Percentiles rank a stretch among this genome's conserved stretches.
Evolutionary conservation across 805 yeast genomes (phyloP).

Genomic region (Cyberlindnera meyerae): DNA sequence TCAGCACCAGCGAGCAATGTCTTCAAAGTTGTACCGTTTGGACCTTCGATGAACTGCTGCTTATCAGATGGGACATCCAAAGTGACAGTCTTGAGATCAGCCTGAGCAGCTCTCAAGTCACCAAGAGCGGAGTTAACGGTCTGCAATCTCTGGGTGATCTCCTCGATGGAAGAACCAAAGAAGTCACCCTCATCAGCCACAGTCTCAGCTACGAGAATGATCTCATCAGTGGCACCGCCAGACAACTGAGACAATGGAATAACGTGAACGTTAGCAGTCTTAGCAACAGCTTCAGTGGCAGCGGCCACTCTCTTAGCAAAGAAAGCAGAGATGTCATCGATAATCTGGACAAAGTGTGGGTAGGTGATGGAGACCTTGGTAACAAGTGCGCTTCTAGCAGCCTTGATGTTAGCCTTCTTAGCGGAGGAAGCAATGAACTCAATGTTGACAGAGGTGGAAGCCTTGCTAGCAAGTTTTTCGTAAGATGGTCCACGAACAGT

Average conservation of each 20-base stretch:
- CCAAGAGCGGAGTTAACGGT: conserved; percentile 52
- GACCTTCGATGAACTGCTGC: conserved; percentile 59
- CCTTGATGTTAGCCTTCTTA: conserved; percentile 65
- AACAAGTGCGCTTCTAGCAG: conserved; percentile 53
- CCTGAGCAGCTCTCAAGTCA: conserved; percentile 53
- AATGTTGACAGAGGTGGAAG: conserved; percentile 43
- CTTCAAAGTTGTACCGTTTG: conserved; percentile 53
- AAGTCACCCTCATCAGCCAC: conserved; percentile 47
- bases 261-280: conserved; percentile 45
- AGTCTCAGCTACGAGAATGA: conserved; percentile 48
- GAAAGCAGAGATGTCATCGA: conserved; percentile 65
- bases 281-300: conserved; percentile 37
- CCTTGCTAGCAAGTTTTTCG: conserved; percentile 38
- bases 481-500: conserved; percentile 44
- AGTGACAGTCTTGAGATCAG: conserved; percentile 44
- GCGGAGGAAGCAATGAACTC: conserved; percentile 60
- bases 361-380: conserved; percentile 25
- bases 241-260: conserved; percentile 53
- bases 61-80: conserved; percentile 48
- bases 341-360: conserved; percentile 55
- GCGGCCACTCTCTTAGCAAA: conserved; percentile 43
- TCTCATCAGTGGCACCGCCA: conserved; percentile 35
- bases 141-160: conserved; percentile 49
- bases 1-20: conserved; percentile 30
- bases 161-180: conserved; percentile 65